phyloP scores from a whole-genome alignment of 345 rosid species.

The Populus pruinosa region DNA sequence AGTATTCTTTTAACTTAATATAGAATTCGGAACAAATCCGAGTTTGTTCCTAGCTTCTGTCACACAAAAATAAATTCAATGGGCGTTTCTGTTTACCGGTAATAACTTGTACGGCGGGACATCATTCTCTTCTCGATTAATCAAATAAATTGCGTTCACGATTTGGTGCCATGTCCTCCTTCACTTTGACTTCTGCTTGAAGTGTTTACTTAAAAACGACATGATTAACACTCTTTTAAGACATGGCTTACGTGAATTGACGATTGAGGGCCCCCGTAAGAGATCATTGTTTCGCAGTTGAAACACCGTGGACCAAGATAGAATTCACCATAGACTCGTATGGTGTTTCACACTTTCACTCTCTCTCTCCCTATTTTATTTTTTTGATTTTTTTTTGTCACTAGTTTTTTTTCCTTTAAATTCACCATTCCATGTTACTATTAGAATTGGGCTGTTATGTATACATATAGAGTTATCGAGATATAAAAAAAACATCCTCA shows the following conservation, averaged over 20 bases:
- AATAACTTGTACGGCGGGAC: slow-evolving; percentile 1
- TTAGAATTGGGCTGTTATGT: too few relatives aligned
- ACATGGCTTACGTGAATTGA: background rate
- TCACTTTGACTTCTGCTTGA: slow-evolving; percentile 31
- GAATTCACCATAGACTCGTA: too few relatives aligned
- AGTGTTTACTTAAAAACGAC: slow-evolving; percentile 15
- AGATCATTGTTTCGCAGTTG: background rate
- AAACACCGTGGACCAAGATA: too few relatives aligned
- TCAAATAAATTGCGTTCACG: slow-evolving; percentile 1
- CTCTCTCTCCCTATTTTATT: too few relatives aligned
- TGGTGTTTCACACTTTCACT: too few relatives aligned
- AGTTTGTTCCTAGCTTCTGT: background rate
- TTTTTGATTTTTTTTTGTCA: too few relatives aligned
- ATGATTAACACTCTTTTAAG: background rate
- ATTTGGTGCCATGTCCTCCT: slow-evolving; percentile 44
- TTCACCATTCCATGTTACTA: too few relatives aligned
- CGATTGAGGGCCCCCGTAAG: background rate
- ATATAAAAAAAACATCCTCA: too few relatives aligned
- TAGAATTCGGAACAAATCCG: background rate
- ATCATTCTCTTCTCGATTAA: background rate
- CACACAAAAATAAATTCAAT: background rate
- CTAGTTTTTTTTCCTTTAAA: too few relatives aligned
- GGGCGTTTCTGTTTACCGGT: background rate
- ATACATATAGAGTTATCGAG: too few relatives aligned
- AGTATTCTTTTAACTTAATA: background rate